Base-by-base conservation (phyloP, 2,329 filamentous ascomycete species). In the Epichloe coenophiala region DNA sequence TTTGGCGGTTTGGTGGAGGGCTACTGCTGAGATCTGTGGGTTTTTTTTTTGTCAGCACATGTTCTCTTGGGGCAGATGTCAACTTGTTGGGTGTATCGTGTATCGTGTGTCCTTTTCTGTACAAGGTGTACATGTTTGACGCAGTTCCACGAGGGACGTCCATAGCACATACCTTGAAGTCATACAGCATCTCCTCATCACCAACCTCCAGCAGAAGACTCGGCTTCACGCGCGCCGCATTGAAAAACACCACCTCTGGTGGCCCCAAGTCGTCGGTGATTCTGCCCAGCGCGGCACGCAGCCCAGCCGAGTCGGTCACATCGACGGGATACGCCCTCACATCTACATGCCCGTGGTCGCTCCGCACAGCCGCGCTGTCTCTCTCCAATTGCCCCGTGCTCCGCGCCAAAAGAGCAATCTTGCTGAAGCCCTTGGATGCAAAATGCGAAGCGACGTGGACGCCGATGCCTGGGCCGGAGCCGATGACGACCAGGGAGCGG, bases 391-490 rank as follows among this genome's bases (percentile, higher is more conserved):
- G 66, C 3, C 64, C 55, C 0, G 53, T 53, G 54, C 71, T 68
- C 27, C 75, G 67, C 0, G 73, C 66, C 13, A 78, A 63, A 2
- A 78, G 66, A 12, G 74, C 69, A 9, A 77, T 59, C 53, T 74
- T 73, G 33, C 45, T 94, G 78, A 88, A 95, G 59, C 88, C 87
- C 64, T 89, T 88, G 50, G 78, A 72, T 19, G 89, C 88, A 49
- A 95, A 81, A 63, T 94, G 86, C 36, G 84, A 75, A 33, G 88
- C 86, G 65, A 87, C 95, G 71, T 95, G 88, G 70, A 93, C 94
- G 63, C 90, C 90, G 56, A 96, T 82, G 56, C 90, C 90, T 67
- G 95, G 90, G 12, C 88, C 94, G 48, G 88, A 90, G 56, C 90
- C 90, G 31, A 90, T 95, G 43, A 96, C 78, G 51, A 95, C 77